Conservation (phyloP, 139 green algal genomes). For the Picocystis salinarum region DNA sequence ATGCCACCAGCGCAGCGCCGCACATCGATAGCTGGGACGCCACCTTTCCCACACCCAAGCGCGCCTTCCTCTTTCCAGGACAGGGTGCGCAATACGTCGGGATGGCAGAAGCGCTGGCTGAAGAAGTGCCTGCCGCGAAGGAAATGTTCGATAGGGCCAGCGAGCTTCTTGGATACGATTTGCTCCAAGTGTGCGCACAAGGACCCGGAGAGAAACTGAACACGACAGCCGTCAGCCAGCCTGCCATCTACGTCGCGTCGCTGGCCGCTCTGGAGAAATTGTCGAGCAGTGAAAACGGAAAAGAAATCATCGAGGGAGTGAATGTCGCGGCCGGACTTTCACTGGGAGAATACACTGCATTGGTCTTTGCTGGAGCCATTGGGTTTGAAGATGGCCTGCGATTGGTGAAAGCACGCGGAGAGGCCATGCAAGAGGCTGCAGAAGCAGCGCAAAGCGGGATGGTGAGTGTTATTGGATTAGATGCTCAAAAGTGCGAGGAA, state of each 20-base stretch:
- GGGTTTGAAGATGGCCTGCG: slow-evolving; percentile 86
- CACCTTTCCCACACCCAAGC: no score
- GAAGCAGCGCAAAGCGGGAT: slow-evolving; percentile 69
- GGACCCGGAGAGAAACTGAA: slow-evolving; percentile 93
- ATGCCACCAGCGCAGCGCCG: no score
- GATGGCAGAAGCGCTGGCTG: slow-evolving; percentile 55
- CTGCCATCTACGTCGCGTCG: slow-evolving; percentile 89
- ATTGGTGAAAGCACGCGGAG: slow-evolving; percentile 84
- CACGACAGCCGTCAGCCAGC: slow-evolving; percentile 78
- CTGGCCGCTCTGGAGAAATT: slow-evolving; percentile 93
- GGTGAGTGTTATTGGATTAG: slow-evolving; percentile 87
- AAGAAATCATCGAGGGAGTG: slow-evolving; percentile 43
- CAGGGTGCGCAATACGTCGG: slow-evolving; percentile 62
- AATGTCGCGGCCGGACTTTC: slow-evolving; percentile 71
- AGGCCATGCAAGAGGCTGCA: slow-evolving; percentile 79
- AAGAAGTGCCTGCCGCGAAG: slow-evolving; percentile 61
- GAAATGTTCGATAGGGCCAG: slow-evolving; percentile 80
- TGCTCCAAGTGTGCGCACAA: slow-evolving; percentile 75
- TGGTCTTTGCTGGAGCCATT: slow-evolving; percentile 71
- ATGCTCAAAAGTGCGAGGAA: slow-evolving; percentile 58
- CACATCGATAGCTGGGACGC: no score
- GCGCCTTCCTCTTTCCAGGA: slow-evolving; percentile 89
- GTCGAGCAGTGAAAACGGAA: slow-evolving; percentile 34
- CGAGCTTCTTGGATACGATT: slow-evolving; percentile 92
- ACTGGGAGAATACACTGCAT: slow-evolving; percentile 95